Evolutionary conservation across 768 basidiomycete genomes (phyloP), one percentile per base, ranked within the genome.

Genomic region (Galerina sulciceps): DNA sequence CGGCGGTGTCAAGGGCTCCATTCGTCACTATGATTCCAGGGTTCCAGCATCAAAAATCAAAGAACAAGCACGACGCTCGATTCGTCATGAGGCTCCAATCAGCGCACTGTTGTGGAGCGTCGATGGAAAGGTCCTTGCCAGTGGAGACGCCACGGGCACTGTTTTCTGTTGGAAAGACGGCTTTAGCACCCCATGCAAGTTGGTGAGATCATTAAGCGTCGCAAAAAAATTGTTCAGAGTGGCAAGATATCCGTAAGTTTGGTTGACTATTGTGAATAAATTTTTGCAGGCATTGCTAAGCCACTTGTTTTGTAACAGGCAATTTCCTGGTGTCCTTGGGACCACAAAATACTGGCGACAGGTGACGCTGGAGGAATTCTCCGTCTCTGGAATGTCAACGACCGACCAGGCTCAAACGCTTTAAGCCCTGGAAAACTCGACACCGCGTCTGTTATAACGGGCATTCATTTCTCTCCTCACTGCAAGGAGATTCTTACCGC

Each of bases 291-390:
- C 26, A 18, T 50, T 10, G 23, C 48, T n/a, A n/a, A 41, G 48
- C 18, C 51, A 40, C 15, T 26, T 55, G 8, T 43, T n/a, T 53
- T 57, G 46, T 23, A 47, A 18, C 60, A 91, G 90, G 90, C 90
- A 0, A 76, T 96, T 53, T 86, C 90, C 0, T 96, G 93, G 90
- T 91, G 88, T 58, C 89, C 92, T 0, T 94, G 93, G 93, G 84
- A 89, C 65, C 78, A 85, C 0, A 85, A 86, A 11, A 74, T 93
- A 5, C 81, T 94, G 49, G 92, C 92, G 0, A 85, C 88, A 1
- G 93, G 92, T 0, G 91, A 85, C 34, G 78, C 62, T 31, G 64
- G 67, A 40, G 72, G 72, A 74, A 78, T 76, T 15, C 69, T 83
- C 38, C 81, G 80, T 31, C 69, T 85, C 49, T 85, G 82, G 83